Conservation (phyloP, 2,329 filamentous ascomycete genomes). For the Neoascochyta sp. region DNA sequence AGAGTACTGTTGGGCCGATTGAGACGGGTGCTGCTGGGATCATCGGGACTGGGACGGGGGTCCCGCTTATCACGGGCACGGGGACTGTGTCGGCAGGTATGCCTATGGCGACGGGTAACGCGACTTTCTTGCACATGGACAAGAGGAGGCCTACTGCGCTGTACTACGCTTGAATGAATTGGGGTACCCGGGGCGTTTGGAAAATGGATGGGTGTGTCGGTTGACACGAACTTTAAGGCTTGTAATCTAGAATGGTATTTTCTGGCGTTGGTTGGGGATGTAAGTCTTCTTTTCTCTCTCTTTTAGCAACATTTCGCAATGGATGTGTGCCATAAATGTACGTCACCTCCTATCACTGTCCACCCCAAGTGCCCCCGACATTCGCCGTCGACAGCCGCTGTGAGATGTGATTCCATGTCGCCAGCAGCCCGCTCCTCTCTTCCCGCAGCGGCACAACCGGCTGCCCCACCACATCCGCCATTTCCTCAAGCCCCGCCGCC, state of each 20-base stretch:
- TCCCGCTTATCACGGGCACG: constrained; percentile 1
- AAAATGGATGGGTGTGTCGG: too few relatives aligned
- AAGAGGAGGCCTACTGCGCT: constrained; percentile 9
- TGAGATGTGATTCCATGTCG: constrained; percentile 36
- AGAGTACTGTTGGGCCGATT: constrained; percentile 4
- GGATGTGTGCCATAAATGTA: too few relatives aligned
- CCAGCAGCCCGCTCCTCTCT: constrained; percentile 17
- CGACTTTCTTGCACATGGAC: constrained; percentile 12
- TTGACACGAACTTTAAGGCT: too few relatives aligned
- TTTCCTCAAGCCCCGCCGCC: constrained; percentile 21
- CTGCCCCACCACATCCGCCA: constrained; percentile 12
- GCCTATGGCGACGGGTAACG: constrained; percentile 9
- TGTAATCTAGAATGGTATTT: too few relatives aligned
- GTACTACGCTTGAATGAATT: too few relatives aligned
- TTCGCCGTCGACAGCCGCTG: constrained; percentile 24
- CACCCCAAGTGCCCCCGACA: too few relatives aligned
- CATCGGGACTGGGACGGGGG: neutral
- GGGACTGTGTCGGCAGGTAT: constrained; percentile 10
- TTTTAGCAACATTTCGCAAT: too few relatives aligned
- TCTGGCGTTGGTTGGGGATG: too few relatives aligned
- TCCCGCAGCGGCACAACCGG: constrained; percentile 10
- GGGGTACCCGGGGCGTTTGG: too few relatives aligned
- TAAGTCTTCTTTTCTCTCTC: too few relatives aligned
- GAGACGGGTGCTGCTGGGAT: constrained; percentile 6
- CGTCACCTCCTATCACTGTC: too few relatives aligned